These are phyloP conservation scores for Scutellaria barbata DNA, from an alignment of 257 asterid genomes.

Conservation along the genomic window DNA sequence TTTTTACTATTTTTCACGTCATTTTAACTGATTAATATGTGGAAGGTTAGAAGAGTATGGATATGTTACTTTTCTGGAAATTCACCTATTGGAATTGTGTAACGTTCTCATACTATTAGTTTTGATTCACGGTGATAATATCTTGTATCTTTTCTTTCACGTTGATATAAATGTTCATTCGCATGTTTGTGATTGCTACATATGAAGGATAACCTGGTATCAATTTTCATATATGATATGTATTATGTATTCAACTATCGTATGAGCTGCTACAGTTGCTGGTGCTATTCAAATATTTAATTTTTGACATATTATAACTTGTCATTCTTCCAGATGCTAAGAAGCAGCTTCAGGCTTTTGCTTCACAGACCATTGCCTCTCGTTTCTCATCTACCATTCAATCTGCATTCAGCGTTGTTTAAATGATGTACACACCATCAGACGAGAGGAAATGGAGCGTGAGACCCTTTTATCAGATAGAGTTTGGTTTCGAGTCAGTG, in stretches of 20 bases:
- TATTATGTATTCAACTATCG: neutral
- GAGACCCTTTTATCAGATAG: neutral
- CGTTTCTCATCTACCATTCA: conserved; percentile 86
- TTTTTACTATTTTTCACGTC: neutral
- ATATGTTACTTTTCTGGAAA: neutral
- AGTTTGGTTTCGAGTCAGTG: neutral
- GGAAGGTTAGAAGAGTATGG: conserved; percentile 7
- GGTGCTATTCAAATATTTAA: neutral
- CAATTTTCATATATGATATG: neutral
- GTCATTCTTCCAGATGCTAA: conserved; percentile 76
- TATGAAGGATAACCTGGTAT: neutral
- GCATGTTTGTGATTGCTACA: neutral
- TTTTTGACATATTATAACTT: conserved; percentile 6
- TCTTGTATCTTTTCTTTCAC: conserved; percentile 1
- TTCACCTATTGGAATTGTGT: neutral
- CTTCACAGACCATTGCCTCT: conserved; percentile 87
- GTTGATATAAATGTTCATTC: neutral
- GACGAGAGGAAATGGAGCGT: neutral
- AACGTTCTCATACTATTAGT: neutral
- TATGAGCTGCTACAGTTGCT: neutral
- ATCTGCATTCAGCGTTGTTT: conserved; percentile 84
- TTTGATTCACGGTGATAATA: neutral
- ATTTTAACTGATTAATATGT: neutral
- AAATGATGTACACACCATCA: conserved; percentile 38
- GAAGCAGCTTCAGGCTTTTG: conserved; percentile 97